Evolutionary conservation across 176 grass and related monocot species (phyloP).

Genomic region (Carex kokanica): DNA sequence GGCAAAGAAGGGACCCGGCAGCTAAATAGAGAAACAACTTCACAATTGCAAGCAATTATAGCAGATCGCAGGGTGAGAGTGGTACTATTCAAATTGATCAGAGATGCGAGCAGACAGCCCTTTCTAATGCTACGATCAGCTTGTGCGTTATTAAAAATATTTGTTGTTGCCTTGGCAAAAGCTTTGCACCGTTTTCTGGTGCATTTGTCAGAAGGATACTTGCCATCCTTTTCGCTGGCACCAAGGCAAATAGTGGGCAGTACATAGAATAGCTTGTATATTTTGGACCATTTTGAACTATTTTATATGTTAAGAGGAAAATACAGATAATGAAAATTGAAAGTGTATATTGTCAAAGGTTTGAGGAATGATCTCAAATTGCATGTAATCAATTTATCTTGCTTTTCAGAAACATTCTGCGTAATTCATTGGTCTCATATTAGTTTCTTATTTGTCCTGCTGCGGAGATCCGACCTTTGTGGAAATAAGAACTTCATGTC

Average conservation of each 20-base stretch:
- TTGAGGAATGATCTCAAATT: neutral
- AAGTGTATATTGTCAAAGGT: slow-evolving; percentile 2
- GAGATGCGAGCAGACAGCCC: neutral
- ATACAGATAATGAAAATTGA: neutral
- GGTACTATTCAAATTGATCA: slow-evolving; percentile 12
- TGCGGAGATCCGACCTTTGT: neutral
- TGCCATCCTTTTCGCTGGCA: neutral
- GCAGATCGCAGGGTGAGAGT: slow-evolving; percentile 15
- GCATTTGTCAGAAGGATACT: slow-evolving; percentile 26
- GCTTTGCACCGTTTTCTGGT: slow-evolving; percentile 27
- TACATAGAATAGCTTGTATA: slow-evolving; percentile 23
- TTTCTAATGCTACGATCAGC: slow-evolving; percentile 5
- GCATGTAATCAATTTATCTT: neutral
- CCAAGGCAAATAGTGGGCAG: slow-evolving; percentile 14
- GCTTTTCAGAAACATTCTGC: neutral
- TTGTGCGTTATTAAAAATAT: neutral
- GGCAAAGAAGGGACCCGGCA: neutral
- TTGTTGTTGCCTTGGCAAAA: neutral
- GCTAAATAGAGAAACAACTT: slow-evolving; percentile 21
- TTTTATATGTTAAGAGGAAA: neutral
- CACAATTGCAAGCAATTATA: neutral
- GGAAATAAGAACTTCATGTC: neutral
- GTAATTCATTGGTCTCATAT: neutral
- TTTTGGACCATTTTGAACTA: neutral
- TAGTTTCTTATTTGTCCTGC: neutral